Evolutionary conservation across 345 rosid genomes (phyloP).

Genomic region (Clausena lansium): DNA sequence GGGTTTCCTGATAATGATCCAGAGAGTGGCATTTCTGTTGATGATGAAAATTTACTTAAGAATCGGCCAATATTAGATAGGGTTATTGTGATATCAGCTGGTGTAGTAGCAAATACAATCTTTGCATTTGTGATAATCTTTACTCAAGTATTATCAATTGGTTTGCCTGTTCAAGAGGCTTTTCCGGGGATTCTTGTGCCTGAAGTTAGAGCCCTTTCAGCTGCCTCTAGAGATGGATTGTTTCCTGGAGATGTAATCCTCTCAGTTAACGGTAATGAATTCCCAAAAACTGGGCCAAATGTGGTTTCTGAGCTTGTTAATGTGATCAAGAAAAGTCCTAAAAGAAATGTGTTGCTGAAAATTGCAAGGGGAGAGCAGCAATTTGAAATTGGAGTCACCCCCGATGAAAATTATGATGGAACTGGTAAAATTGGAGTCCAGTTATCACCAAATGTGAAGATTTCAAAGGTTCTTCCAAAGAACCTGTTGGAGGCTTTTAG

Average conservation of each 20-base stretch:
- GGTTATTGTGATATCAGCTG: constrained; percentile 81
- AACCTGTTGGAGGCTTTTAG: constrained; percentile 54
- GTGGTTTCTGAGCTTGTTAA: constrained; percentile 74
- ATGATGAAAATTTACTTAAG: constrained; percentile 82
- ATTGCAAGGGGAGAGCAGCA: constrained; percentile 56
- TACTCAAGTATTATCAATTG: constrained; percentile 78
- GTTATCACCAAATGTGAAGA: constrained; percentile 72
- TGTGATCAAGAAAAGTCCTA: constrained; percentile 59
- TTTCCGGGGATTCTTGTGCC: constrained; percentile 94
- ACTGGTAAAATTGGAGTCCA: constrained; percentile 90
- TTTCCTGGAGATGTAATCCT: constrained; percentile 81
- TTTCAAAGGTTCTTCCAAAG: constrained; percentile 60
- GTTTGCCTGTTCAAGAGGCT: constrained; percentile 89
- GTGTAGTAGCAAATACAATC: constrained; percentile 79
- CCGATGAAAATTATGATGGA: constrained; percentile 80
- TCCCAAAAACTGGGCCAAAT: constrained; percentile 53
- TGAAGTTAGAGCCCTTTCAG: constrained; percentile 75
- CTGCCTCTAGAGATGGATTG: constrained; percentile 91
- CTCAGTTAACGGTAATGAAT: constrained; percentile 53
- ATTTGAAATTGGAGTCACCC: constrained; percentile 65
- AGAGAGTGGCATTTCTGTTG: constrained; percentile 72
- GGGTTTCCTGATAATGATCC: constrained; percentile 99
- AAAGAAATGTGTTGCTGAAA: constrained; percentile 58
- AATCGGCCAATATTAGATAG: constrained; percentile 87
- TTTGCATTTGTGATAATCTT: constrained; percentile 80